Evolutionary conservation across 73 alveolate species (phyloP).

Genomic region (Tetrahymena elliotti): DNA sequence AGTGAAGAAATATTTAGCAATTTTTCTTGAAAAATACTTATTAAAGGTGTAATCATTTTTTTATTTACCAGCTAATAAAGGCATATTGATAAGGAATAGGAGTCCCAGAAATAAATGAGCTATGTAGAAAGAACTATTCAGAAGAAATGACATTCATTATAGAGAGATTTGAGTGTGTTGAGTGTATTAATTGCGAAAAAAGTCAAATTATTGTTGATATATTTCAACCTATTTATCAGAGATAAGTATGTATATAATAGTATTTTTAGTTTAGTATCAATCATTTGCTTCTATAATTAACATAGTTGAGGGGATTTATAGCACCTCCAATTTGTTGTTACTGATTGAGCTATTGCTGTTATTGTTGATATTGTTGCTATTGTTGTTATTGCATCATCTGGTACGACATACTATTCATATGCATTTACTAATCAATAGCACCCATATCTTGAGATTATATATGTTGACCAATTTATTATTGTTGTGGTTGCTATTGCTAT

Average conservation of each 20-base stretch:
- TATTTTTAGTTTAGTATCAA: not conserved
- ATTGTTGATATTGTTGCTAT: not conserved
- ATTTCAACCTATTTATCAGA: not conserved
- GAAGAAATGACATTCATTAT: not conserved
- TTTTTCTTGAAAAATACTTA: not conserved
- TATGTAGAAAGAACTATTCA: too few relatives aligned
- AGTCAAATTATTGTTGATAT: not conserved
- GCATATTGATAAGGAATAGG: too few relatives aligned
- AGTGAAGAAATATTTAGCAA: not conserved
- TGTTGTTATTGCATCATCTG: not conserved
- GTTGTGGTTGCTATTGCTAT: not conserved
- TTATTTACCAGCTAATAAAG: not conserved
- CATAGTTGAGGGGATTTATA: not conserved
- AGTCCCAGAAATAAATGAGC: too few relatives aligned
- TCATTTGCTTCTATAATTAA: not conserved
- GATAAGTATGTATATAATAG: not conserved
- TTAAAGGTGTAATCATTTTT: not conserved
- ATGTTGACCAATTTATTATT: not conserved
- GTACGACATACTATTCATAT: not conserved
- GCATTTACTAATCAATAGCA: not conserved
- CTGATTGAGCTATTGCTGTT: not conserved
- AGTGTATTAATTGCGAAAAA: not conserved
- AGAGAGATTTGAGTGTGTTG: not conserved
- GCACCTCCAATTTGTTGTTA: not conserved
- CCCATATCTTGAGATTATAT: not conserved